Percentiles rank a stretch among this genome's conserved stretches.
phyloP scores from a whole-genome alignment of 1,284 basidiomycete species.

The Tremellales sp. region DNA sequence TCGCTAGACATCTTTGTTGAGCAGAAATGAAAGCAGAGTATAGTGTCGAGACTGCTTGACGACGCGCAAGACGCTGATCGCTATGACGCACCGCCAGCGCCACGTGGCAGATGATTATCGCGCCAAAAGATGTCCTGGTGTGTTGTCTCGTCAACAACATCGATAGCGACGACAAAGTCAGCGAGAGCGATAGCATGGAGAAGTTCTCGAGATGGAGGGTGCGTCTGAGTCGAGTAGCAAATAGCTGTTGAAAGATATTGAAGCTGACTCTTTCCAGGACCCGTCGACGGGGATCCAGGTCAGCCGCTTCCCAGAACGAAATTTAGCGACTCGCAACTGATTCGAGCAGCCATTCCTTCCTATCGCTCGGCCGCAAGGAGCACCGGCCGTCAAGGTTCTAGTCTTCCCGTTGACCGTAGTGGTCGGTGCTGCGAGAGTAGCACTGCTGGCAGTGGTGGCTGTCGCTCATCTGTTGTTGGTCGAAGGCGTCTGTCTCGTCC shows the following conservation, averaged over 20 bases:
- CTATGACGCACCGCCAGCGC: too few species aligned
- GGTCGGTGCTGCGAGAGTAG: conserved; percentile 11
- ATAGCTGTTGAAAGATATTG: too few species aligned
- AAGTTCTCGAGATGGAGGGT: conserved; percentile 51
- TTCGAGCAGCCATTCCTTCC: conserved; percentile 33
- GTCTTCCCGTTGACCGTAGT: conserved; percentile 12
- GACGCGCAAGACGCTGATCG: too few species aligned
- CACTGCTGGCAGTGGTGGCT: conserved; percentile 21
- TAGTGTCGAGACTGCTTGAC: too few species aligned
- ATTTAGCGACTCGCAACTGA: conserved; percentile 2
- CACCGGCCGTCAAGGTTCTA: conserved; percentile 18
- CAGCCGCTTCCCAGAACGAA: conserved; percentile 1
- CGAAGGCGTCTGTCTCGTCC: conserved; percentile 19
- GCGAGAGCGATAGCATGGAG: conserved; percentile 35
- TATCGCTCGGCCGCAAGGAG: conserved; percentile 23
- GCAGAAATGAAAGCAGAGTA: too few species aligned
- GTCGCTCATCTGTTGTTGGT: conserved; percentile 30
- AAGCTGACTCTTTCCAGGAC: conserved; percentile 34
- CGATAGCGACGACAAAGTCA: too few species aligned
- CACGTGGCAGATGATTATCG: too few species aligned
- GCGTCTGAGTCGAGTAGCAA: conserved; percentile 17
- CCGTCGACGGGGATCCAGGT: conserved; percentile 48
- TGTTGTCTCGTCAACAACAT: too few species aligned
- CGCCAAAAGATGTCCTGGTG: too few species aligned
- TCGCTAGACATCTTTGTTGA: conserved; percentile 53